Evolutionary conservation across 305 asterid species (phyloP).

Genomic region (Fraxinus floribunda): DNA sequence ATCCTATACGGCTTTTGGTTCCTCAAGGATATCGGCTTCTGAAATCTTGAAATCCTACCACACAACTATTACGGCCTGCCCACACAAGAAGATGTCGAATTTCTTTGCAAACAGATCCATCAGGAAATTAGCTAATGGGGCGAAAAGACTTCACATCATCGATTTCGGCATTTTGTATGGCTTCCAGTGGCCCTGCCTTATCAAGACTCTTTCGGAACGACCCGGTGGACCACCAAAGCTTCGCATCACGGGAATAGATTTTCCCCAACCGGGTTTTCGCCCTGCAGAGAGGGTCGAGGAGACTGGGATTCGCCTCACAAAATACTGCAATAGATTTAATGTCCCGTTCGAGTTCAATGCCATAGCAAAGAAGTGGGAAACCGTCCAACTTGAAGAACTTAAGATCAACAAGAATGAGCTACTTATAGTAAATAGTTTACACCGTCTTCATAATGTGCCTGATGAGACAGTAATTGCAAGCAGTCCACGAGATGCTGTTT

Average conservation of each 20-base stretch:
- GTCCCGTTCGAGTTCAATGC: constrained; percentile 50
- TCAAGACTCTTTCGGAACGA: constrained; percentile 40
- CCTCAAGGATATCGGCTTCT: constrained; percentile 45
- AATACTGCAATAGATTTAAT: constrained; percentile 42
- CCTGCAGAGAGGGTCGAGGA: constrained; percentile 46
- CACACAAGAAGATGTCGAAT: constrained; percentile 41
- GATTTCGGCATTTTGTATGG: constrained; percentile 53
- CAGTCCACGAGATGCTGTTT: constrained; percentile 43
- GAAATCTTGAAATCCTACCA: constrained; percentile 44
- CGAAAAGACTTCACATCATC: constrained; percentile 38
- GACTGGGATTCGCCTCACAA: constrained; percentile 39
- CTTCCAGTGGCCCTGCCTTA: constrained; percentile 56
- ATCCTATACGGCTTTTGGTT: constrained; percentile 29
- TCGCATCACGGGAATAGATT: constrained; percentile 51
- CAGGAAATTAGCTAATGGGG: constrained; percentile 27
- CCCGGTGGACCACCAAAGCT: constrained; percentile 51
- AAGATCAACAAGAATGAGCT: constrained; percentile 30
- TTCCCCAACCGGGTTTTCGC: constrained; percentile 51
- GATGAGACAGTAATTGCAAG: constrained; percentile 38
- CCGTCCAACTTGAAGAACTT: constrained; percentile 37
- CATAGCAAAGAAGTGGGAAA: constrained; percentile 53
- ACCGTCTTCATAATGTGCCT: constrained; percentile 39
- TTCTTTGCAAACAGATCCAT: constrained; percentile 42
- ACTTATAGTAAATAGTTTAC: constrained; percentile 39
- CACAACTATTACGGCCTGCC: constrained; percentile 38